Conservation (phyloP, 1,284 basidiomycete genomes). For the Apiotrichum sp. region DNA sequence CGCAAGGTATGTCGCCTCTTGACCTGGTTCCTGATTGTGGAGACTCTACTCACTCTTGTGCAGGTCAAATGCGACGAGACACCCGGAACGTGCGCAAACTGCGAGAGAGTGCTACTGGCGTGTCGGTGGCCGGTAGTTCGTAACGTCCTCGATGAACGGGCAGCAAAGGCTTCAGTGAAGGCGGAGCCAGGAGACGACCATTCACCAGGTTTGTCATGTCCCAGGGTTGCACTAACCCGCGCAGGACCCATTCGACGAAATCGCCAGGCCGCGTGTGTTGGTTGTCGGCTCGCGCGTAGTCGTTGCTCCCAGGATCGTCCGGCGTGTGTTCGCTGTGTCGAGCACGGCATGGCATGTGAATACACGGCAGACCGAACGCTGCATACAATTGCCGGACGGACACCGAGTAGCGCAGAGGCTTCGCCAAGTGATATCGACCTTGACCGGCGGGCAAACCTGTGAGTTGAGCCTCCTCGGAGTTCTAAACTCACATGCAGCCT, state of each 20-base stretch:
- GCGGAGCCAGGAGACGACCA: neutral
- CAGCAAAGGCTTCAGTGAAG: neutral
- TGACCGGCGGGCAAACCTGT: neutral
- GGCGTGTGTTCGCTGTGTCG: slow-evolving; percentile 9
- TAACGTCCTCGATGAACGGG: slow-evolving; percentile 15
- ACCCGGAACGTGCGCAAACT: slow-evolving; percentile 21
- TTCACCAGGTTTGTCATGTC: neutral
- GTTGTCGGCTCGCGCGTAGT: slow-evolving; percentile 8
- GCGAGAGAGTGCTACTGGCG: slow-evolving; percentile 17
- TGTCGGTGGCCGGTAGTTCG: slow-evolving; percentile 20
- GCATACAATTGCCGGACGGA: neutral
- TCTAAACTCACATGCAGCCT: slow-evolving; percentile 1
- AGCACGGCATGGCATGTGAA: slow-evolving; percentile 10
- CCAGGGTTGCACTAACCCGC: too few species aligned
- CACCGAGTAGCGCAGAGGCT: slow-evolving; percentile 11
- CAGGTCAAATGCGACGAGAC: slow-evolving; percentile 25
- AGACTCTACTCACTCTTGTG: neutral
- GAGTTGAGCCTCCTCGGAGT: too few species aligned
- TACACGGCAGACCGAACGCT: neutral
- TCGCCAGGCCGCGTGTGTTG: slow-evolving; percentile 5
- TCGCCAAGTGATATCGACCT: slow-evolving; percentile 8
- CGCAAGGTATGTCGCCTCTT: slow-evolving; percentile 12
- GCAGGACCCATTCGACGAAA: slow-evolving; percentile 14
- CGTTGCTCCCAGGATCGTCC: slow-evolving; percentile 15
- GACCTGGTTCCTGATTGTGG: neutral